Evolutionary conservation across 1,139 yeast species (phyloP), one percentile per base, ranked within the genome.

Genomic region (Sugiyamaella paludigena): DNA sequence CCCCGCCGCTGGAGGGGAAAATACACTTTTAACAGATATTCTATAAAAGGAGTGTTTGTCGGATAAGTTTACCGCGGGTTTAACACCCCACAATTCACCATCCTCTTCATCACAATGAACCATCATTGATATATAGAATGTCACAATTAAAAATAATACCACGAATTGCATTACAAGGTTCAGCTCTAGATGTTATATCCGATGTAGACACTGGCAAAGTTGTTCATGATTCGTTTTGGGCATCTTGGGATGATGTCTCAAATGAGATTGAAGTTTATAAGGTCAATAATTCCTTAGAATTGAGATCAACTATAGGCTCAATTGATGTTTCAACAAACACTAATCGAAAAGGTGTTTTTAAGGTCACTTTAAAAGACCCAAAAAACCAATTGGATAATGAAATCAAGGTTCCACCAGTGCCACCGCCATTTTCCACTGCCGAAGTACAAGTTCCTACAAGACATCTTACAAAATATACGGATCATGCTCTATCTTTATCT

Each of bases 111-210:
- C 24, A 19, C 24, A 19, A 4, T 19, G 5, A 19, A 3, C 24
- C 24, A 19, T 19, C 24, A 19, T 19, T 19, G 24, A 19, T 19
- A 19, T 19, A 19, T 19, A 19, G 3, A 19, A 19, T 19, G 24
- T 19, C 24, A 19, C 24, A 19, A 19, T 19, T 19, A 19, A 19
- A 19, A 19, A 35, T n/a, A n/a, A n/a, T 42, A 29, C 40, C 45
- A 10, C 11, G 31, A 33, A n/a, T 69, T 10, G 60, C 68, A 2
- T 66, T 78, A 2, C 82, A 79, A 61, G 65, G 72, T 4, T 62
- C 72, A 10, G 76, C 78, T 49, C 61, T 62, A 34, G 76, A 74
- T 1, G 75, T 72, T 6, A 64, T 77, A 7, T 43, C 57, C 1
- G 79, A 76, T 37, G 74, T 71, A 0, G 35, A 41, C 26, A 11